Evolutionary conservation across 225 moss, liverwort and hornwort species (phyloP).

Genomic region (Sphagnum contortum): DNA sequence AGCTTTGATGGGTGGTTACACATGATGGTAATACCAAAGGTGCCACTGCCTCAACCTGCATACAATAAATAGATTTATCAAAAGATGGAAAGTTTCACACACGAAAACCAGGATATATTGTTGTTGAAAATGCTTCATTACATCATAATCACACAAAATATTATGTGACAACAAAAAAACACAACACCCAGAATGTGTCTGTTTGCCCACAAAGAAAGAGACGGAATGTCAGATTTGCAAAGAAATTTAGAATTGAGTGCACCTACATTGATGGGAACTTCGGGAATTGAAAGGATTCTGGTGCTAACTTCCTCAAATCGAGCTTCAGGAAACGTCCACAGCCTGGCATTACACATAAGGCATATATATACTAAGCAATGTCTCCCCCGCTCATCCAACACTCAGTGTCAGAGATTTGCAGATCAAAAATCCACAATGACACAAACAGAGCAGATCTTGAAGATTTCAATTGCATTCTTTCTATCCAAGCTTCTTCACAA

Average conservation of each 20-base stretch:
- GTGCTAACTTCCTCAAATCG: conserved; percentile 52
- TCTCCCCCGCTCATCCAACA: too few species aligned
- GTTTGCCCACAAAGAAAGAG: too few species aligned
- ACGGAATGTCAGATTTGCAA: too few species aligned
- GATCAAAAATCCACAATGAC: too few species aligned
- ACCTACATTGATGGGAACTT: conserved; percentile 42
- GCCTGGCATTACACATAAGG: conserved; percentile 20
- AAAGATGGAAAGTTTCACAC: too few species aligned
- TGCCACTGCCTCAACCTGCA: conserved; percentile 31
- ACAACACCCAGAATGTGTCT: not conserved
- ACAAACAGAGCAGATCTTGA: too few species aligned
- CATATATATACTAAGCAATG: too few species aligned
- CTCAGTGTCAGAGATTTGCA: too few species aligned
- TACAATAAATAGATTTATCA: not conserved
- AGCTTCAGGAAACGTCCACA: conserved; percentile 72
- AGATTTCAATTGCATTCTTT: too few species aligned
- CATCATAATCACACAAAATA: not conserved
- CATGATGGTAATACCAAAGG: conserved; percentile 32
- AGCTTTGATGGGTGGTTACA: not conserved
- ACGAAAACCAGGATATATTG: too few species aligned
- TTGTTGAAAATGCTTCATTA: not conserved
- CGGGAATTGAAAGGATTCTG: conserved; percentile 44
- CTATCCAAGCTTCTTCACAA: too few species aligned
- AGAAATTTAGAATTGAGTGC: too few species aligned
- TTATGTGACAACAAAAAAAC: not conserved